These are phyloP conservation scores for Microthlaspi erraticum DNA, from an alignment of 345 rosid species.

Conservation along the genomic window DNA sequence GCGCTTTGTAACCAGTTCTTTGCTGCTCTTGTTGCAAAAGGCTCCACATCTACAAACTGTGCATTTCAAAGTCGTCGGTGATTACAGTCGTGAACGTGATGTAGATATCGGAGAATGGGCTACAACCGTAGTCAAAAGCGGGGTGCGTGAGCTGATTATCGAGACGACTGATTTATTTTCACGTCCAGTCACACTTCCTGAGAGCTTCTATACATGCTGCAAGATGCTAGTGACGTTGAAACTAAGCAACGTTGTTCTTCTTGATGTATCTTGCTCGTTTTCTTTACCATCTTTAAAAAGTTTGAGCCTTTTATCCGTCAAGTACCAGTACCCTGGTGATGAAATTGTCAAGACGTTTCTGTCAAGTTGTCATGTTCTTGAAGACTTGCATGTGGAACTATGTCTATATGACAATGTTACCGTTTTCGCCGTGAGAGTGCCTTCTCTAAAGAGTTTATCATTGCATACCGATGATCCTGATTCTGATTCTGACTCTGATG, in stretches of 20 bases:
- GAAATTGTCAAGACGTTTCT: conserved; percentile 12
- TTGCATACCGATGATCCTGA: no score
- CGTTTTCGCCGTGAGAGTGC: conserved; percentile 3
- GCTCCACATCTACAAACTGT: neutral
- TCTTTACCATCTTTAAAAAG: conserved; percentile 18
- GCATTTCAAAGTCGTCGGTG: conserved; percentile 9
- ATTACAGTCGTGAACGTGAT: neutral
- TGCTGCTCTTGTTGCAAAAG: neutral
- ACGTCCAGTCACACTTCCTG: conserved; percentile 3
- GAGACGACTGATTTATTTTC: no score
- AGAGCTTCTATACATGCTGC: neutral
- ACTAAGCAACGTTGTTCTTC: neutral
- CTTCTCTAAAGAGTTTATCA: conserved; percentile 8
- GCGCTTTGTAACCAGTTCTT: neutral
- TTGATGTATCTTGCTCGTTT: neutral
- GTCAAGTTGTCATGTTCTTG: conserved; percentile 32
- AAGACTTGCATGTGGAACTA: conserved; percentile 21
- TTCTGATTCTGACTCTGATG: no score
- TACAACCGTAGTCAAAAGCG: neutral
- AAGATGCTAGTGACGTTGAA: conserved; percentile 20
- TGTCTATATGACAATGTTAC: conserved; percentile 15
- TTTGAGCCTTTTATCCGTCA: conserved; percentile 1
- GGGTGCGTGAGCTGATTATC: conserved; percentile 6
- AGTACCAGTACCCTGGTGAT: conserved; percentile 26
- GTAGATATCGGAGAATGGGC: conserved; percentile 12